phyloP scores from a whole-genome alignment of 75 land plant genomes.

The Selaginella tamariscina region DNA sequence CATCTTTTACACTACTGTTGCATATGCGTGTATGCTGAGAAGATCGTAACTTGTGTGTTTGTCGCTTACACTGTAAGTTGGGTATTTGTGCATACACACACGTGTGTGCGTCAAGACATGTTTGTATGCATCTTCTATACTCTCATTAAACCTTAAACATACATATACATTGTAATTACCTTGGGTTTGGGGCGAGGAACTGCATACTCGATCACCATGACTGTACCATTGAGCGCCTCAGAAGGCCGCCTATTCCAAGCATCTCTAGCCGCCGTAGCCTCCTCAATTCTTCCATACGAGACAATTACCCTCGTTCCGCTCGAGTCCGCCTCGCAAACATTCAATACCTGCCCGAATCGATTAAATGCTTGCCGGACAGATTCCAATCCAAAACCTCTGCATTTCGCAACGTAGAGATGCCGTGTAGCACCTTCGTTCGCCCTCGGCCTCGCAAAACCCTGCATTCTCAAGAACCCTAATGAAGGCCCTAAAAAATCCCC shows the following conservation, averaged over 20 bases:
- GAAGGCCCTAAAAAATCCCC: too few relatives aligned
- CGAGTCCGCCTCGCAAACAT: constrained; percentile 57
- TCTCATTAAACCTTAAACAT: neutral
- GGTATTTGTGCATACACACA: too few relatives aligned
- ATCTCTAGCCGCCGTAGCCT: constrained; percentile 49
- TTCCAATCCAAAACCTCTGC: constrained; percentile 58
- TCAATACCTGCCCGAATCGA: constrained; percentile 44
- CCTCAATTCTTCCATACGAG: constrained; percentile 25
- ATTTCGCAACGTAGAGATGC: constrained; percentile 84
- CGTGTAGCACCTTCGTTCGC: constrained; percentile 28
- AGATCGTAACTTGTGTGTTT: neutral
- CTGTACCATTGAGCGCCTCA: constrained; percentile 38
- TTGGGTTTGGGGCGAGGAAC: constrained; percentile 15
- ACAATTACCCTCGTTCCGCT: constrained; percentile 71
- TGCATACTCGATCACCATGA: constrained; percentile 63
- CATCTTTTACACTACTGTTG: neutral
- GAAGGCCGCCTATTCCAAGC: constrained; percentile 44
- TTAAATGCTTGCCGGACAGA: constrained; percentile 38
- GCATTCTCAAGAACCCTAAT: neutral
- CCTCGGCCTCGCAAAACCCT: neutral
- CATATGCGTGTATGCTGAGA: neutral
- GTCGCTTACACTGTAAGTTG: too few relatives aligned
- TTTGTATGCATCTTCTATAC: neutral
- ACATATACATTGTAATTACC: neutral
- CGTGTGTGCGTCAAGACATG: too few relatives aligned